Evolutionary conservation across 371 early-diverging fungal genomes (phyloP).

Genomic region (Quaeritorhiza haematococci): DNA sequence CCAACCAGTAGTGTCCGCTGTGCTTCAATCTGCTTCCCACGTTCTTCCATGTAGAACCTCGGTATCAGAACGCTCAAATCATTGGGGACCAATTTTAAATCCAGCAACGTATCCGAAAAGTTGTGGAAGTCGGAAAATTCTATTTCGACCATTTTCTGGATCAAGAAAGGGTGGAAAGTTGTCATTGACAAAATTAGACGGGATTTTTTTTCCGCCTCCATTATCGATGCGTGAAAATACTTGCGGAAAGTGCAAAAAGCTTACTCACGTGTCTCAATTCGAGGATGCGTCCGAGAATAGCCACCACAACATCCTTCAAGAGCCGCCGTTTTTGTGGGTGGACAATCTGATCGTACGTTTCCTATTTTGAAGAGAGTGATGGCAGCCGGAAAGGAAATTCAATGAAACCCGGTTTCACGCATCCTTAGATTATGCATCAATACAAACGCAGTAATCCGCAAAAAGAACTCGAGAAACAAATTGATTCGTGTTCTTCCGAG

Average conservation of each 20-base stretch:
- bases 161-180: neutral
- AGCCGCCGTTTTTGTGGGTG: constrained; percentile 54
- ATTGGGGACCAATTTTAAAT: constrained; percentile 47
- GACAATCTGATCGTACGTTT: constrained; percentile 45
- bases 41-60: constrained; percentile 41
- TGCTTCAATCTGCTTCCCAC: constrained; percentile 19
- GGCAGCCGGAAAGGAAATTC: no score
- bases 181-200: neutral
- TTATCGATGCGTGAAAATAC: neutral
- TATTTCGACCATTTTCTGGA: constrained; percentile 44
- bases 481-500: neutral
- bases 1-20: constrained; percentile 26
- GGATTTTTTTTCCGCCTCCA: neutral
- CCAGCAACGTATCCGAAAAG: constrained; percentile 37
- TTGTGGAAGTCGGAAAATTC: constrained; percentile 40
- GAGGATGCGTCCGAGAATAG: constrained; percentile 40
- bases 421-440: no score
- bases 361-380: constrained; percentile 11
- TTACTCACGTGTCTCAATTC: constrained; percentile 44
- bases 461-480: neutral
- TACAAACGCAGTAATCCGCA: no score
- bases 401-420: no score
- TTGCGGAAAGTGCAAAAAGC: neutral
- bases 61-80: constrained; percentile 42
- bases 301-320: constrained; percentile 38